Base-by-base conservation (phyloP, 2,329 filamentous ascomycete genomes). In the Coniochaeta sp. region DNA sequence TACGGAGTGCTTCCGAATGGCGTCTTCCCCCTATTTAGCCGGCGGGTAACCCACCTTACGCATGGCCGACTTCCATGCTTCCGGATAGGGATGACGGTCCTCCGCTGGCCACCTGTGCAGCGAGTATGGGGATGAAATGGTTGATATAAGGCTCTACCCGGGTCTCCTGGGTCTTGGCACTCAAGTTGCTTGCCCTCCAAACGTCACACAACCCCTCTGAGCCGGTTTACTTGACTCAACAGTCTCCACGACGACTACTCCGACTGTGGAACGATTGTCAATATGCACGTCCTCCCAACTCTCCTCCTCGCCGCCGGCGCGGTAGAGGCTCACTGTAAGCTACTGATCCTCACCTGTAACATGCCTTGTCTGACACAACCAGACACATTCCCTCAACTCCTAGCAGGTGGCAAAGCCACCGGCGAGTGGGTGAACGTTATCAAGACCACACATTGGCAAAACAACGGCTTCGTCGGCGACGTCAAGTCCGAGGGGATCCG, bases 401-500 rank as follows among this genome's bases (percentile, higher is more conserved):
- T 57, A 59, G 40, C 47, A 43, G 22, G 36, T 24, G 50, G 58
- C 22, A 31, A 43, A 28, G 47, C 34, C 6, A 50, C 58, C n/a
- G 58, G 61, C n/a, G 61, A 58, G 1, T 67, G 65, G 65, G 57
- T 64, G 19, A 64, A 61, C 56, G 67, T 68, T 17, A 65, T 66
- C 16, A 58, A 62, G 50, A 65, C 67, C 2, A 64, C 66, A 57
- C 67, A 67, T 62, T 65, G 62, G 60, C 64, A 67, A 50, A 59
- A 62, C 60, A 67, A 67, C 40, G 65, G 65, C 43, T 67, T 67
- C 55, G 67, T 68, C 19, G 58, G 58, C n/a, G 64, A 69, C 58
- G 67, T 70, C 36, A 64, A 61, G 9, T 69, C 68, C 19, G 52
- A 63, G 17, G 65, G 68, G 44, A 71, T 71, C 59, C 64, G 69